These are phyloP conservation scores for Umbelopsis ramanniana DNA, from an alignment of 192 early-diverging fungal genomes.

Conservation along the genomic window DNA sequence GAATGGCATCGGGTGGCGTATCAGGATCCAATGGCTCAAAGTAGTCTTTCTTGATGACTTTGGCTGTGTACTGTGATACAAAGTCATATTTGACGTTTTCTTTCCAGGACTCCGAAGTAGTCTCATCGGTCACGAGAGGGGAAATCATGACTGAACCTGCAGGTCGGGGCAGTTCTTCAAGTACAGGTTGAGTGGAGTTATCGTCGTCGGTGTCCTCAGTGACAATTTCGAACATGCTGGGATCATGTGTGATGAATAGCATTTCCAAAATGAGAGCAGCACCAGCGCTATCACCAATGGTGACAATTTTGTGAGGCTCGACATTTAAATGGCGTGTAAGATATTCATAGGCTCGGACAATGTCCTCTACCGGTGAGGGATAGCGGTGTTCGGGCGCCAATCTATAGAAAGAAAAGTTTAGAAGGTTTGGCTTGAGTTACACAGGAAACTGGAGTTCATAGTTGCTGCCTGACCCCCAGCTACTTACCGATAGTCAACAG, in stretches of 20 bases:
- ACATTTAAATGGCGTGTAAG: conserved; percentile 31
- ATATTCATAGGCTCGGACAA: conserved; percentile 42
- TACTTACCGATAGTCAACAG: conserved; percentile 38
- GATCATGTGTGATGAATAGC: conserved; percentile 46
- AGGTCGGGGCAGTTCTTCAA: conserved; percentile 42
- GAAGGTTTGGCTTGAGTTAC: background rate
- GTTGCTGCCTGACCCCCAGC: background rate
- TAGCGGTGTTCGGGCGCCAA: conserved; percentile 44
- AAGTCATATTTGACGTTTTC: conserved; percentile 40
- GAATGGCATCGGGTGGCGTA: conserved; percentile 15
- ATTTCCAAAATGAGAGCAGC: conserved; percentile 41
- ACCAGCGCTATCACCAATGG: conserved; percentile 42
- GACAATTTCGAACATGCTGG: conserved; percentile 43
- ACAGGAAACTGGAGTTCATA: background rate
- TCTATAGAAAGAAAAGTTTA: conserved; percentile 20
- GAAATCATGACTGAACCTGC: conserved; percentile 39
- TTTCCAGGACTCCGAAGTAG: conserved; percentile 41
- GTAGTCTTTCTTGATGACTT: conserved; percentile 47
- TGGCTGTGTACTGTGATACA: conserved; percentile 42
- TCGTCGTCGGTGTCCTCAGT: conserved; percentile 32
- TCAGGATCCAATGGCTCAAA: conserved; percentile 33
- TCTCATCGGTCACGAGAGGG: conserved; percentile 43
- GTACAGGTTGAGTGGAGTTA: background rate
- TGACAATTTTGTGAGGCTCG: conserved; percentile 30
- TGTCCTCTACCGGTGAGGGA: conserved; percentile 42